Conservation (phyloP, 192 early-diverging fungal genomes). For the Dissophora globulifera region DNA sequence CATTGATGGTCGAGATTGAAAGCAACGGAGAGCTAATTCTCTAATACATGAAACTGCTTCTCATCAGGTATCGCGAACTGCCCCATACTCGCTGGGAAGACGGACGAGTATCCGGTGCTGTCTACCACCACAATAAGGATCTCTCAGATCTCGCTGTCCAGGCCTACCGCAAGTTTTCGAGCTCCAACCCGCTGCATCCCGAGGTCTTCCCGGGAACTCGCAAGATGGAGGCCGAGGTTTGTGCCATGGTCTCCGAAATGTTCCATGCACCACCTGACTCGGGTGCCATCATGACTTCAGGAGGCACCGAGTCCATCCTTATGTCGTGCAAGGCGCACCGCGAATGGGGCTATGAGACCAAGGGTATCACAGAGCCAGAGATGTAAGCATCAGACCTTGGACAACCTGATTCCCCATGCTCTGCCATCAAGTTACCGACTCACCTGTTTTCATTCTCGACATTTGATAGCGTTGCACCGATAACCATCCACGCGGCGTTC, state of each 20-base stretch:
- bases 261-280: conserved; percentile 81
- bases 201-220: conserved; percentile 96
- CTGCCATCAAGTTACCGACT: no score
- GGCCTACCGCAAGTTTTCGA: conserved; percentile 85
- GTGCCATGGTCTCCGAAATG: conserved; percentile 90
- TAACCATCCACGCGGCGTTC: conserved; percentile 95
- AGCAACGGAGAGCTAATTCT: no score
- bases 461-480: conserved; percentile 79
- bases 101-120: conserved; percentile 88
- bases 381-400: conserved; percentile 81
- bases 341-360: conserved; percentile 80
- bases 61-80: conserved; percentile 27
- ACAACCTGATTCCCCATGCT: no score
- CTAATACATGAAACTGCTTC: background rate
- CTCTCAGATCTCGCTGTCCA: conserved; percentile 77
- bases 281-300: conserved; percentile 91
- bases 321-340: conserved; percentile 96
- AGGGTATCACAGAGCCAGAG: conserved; percentile 89
- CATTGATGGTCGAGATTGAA: no score
- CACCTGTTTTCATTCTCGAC: no score
- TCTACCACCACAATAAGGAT: conserved; percentile 93
- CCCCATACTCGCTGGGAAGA: conserved; percentile 72
- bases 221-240: conserved; percentile 94
- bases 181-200: conserved; percentile 93
- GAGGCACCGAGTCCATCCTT: conserved; percentile 93